A percentile compares a stretch with the other conserved stretches of the same genome.
phyloP scores from a whole-genome alignment of 192 early-diverging fungal species.

The Dimargaris xerosporica region DNA sequence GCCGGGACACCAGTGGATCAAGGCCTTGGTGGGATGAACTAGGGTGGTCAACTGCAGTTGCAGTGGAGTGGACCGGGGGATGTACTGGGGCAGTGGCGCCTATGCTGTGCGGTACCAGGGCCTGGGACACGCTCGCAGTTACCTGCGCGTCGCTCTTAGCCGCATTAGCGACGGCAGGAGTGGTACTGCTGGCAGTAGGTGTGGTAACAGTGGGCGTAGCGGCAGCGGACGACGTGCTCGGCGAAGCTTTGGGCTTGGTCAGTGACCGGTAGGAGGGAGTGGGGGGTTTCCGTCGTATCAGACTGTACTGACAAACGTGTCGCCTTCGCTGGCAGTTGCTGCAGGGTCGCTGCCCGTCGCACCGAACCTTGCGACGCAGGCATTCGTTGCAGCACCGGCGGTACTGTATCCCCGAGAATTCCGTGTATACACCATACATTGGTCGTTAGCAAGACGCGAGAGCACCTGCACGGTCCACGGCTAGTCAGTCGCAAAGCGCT shows the following conservation, averaged over 20 bases:
- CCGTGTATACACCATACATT: conserved; percentile 4
- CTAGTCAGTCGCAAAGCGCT: too few species aligned
- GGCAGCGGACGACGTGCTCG: not conserved
- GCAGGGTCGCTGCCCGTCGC: conserved; percentile 3
- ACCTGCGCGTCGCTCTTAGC: not conserved
- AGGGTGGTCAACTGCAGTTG: too few species aligned
- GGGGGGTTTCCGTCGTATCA: conserved; percentile 3
- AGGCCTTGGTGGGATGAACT: not conserved
- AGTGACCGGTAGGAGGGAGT: conserved; percentile 5
- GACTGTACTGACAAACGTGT: conserved; percentile 2
- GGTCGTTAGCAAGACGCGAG: too few species aligned
- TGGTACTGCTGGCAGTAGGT: not conserved
- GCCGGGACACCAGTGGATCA: not conserved
- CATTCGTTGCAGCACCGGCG: conserved; percentile 7
- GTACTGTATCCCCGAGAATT: conserved; percentile 5
- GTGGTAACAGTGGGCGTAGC: not conserved
- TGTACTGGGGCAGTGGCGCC: not conserved
- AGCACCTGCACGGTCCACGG: too few species aligned
- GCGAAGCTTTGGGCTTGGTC: not conserved
- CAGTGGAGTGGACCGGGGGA: not conserved
- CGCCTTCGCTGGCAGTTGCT: conserved; percentile 1
- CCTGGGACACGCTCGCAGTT: not conserved
- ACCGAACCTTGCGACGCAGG: conserved; percentile 4
- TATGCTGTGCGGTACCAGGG: not conserved
- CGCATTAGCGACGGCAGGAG: not conserved